phyloP scores from a whole-genome alignment of 495 filamentous ascomycete species.

The Neurospora cerealis region DNA sequence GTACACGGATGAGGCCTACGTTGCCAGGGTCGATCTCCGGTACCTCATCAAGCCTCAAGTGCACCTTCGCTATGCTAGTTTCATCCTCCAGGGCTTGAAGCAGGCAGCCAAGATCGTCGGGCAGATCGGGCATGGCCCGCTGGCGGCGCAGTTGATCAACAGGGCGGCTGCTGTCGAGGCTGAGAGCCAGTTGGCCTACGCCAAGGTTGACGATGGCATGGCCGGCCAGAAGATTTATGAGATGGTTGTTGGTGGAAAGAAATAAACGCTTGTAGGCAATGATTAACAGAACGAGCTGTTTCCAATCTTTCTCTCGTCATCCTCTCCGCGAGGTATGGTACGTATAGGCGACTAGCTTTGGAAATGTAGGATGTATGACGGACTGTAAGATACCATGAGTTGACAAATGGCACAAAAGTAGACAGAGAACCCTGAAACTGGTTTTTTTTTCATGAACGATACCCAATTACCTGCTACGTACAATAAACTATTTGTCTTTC shows the following conservation, averaged over 20 bases:
- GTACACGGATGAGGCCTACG: constrained; percentile 19
- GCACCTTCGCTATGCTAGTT: constrained; percentile 18
- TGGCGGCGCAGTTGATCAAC: constrained; percentile 21
- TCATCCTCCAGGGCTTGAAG: constrained; percentile 31
- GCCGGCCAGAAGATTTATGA: constrained; percentile 13
- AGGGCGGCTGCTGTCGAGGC: constrained; percentile 16
- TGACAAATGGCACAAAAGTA: constrained; percentile 2
- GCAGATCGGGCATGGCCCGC: constrained; percentile 3
- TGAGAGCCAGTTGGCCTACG: constrained; percentile 14
- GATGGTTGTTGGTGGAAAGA: not conserved
- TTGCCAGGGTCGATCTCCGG: constrained; percentile 1
- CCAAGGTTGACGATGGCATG: not conserved
- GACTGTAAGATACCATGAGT: not conserved
- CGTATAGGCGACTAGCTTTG: not conserved
- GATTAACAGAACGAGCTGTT: not conserved
- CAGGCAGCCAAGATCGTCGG: constrained; percentile 27
- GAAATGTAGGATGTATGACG: not conserved
- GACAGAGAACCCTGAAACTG: not conserved
- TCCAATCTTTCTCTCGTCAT: not conserved
- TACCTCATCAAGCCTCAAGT: constrained; percentile 19
- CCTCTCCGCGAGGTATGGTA: not conserved
- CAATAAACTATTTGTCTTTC: not conserved
- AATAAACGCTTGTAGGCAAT: not conserved
- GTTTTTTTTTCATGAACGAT: not conserved
- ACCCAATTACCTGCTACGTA: not conserved